Base-by-base conservation (phyloP, 225 moss, liverwort and hornwort species). In the Sphagnum tenellum region DNA sequence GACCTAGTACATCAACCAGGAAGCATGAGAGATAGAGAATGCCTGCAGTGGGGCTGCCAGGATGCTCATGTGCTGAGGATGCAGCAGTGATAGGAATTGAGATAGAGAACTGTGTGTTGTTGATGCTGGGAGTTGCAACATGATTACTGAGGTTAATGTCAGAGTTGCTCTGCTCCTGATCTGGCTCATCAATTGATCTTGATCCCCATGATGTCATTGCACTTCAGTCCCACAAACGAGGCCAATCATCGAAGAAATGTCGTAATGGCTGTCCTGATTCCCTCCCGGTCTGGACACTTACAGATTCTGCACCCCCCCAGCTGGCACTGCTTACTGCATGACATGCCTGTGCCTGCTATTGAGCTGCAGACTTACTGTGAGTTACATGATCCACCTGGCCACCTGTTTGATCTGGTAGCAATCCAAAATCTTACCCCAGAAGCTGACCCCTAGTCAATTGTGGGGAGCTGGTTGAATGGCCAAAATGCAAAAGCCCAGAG, bases 181-280 rank as follows among this genome's bases (percentile, higher is more conserved):
- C 98, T 74, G 93, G 93, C 64, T 93, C 98, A 55, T 98, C 98
- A n/a, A n/a, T n/a, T n/a, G n/a, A n/a, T n/a, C n/a, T n/a, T 2
- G 98, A 93, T 3, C 81, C 81, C 98, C 98, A 98, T n/a, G n/a
- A n/a, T 12, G 98, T 85, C 14, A 98, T 73, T 11, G 85, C 79
- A 1, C 87, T 72, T 4, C 89, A 85, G 51, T 98, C 98, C 2
- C 98, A 83, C 48, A 93, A 87, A 60, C 98, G 88, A 51, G 98
- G 98, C 98, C 98, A 98, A 46, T 98, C 93, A 49, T 98, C 98
- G 64, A 98, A 98, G 74, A 98, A 98, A 69, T 93, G 93, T 2
- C 98, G 90, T 12, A 98, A 70, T 5, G 90, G 89, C 82, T 93
- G 93, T 3, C 98, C 98, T 72, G 93, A 81, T 64, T 98, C 96